These are phyloP conservation scores for Candida alai DNA, from an alignment of 805 yeast genomes.

Conservation along the genomic window DNA sequence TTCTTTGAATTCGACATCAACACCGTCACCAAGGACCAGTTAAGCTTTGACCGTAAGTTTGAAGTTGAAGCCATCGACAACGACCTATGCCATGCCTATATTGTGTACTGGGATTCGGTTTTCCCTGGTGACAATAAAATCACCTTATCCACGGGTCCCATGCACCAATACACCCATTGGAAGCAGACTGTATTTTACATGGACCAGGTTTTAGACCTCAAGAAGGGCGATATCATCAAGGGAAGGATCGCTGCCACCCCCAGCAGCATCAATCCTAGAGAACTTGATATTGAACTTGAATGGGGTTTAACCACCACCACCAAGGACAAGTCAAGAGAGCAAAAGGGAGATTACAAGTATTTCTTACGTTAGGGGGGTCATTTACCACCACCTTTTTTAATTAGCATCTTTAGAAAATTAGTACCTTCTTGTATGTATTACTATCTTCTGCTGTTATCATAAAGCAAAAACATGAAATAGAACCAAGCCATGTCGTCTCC, in stretches of 20 bases:
- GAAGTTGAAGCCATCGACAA: slow-evolving; percentile 67
- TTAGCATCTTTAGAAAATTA: too few species aligned
- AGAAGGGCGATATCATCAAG: slow-evolving; percentile 69
- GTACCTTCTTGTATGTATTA: too few species aligned
- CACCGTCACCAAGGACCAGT: slow-evolving; percentile 78
- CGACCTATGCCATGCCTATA: slow-evolving; percentile 82
- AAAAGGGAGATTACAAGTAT: slow-evolving; percentile 58
- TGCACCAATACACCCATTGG: slow-evolving; percentile 95
- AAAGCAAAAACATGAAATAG: too few species aligned
- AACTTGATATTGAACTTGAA: slow-evolving; percentile 73
- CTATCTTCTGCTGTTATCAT: too few species aligned
- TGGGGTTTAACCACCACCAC: slow-evolving; percentile 49
- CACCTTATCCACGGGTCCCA: slow-evolving; percentile 90
- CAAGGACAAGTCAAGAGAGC: slow-evolving; percentile 48
- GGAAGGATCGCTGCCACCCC: slow-evolving; percentile 78
- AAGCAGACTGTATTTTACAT: slow-evolving; percentile 95
- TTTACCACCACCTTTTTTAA: too few species aligned
- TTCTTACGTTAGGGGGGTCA: slow-evolving; percentile 70
- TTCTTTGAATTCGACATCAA: slow-evolving; percentile 84
- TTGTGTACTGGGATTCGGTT: slow-evolving; percentile 93
- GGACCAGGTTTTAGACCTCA: slow-evolving; percentile 71
- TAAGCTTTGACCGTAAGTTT: slow-evolving; percentile 73
- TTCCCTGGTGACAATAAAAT: slow-evolving; percentile 73
- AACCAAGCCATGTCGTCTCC: too few species aligned
- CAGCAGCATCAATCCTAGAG: slow-evolving; percentile 76